Conservation (phyloP, 495 filamentous ascomycete species). For the Glonium stellatum region DNA sequence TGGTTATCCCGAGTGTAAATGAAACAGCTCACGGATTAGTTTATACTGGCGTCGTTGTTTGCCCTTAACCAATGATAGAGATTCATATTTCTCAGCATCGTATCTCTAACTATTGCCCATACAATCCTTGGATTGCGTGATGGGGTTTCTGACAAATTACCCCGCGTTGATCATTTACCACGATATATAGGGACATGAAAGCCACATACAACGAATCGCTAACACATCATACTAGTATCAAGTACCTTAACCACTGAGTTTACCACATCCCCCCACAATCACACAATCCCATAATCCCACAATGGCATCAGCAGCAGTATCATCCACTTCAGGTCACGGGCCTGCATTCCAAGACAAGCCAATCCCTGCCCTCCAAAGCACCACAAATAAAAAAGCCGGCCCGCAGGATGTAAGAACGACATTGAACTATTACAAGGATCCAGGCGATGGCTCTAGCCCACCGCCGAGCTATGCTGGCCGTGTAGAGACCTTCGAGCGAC, state of each 20-base stretch:
- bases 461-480: conserved; percentile 55
- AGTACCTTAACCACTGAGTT: not conserved
- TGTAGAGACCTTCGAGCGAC: conserved; percentile 38
- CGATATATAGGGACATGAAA: conserved; percentile 2
- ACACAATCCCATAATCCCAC: conserved; percentile 6
- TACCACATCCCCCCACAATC: not conserved
- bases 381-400: conserved; percentile 42
- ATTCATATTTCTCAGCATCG: conserved; percentile 1
- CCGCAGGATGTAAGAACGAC: conserved; percentile 42
- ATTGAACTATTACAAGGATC: conserved; percentile 63
- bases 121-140: conserved; percentile 9
- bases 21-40: no score
- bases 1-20: no score
- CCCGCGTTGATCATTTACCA: not conserved
- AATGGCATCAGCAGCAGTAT: conserved; percentile 27
- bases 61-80: no score
- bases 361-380: conserved; percentile 53
- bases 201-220: not conserved
- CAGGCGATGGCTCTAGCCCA: conserved; percentile 55
- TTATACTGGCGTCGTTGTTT: no score
- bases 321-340: not conserved
- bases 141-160: conserved; percentile 17
- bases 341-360: conserved; percentile 50
- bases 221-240: not conserved
- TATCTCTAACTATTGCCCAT: conserved; percentile 10